Base-by-base conservation (phyloP, 495 filamentous ascomycete genomes). In the Penicillium waksmanii region DNA sequence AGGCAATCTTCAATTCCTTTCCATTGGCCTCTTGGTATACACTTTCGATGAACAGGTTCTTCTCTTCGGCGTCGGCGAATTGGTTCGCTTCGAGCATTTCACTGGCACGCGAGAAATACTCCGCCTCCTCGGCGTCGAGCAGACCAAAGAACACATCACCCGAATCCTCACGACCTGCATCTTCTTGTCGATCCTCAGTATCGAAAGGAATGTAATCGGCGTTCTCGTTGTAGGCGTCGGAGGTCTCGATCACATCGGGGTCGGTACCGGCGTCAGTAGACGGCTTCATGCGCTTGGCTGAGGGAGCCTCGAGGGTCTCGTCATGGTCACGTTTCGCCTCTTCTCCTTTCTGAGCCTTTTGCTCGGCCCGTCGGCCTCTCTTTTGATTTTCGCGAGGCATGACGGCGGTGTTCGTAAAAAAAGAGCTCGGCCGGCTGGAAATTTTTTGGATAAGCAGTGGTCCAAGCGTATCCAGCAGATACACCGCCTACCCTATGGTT, bases 1-100 rank as follows among this genome's bases (percentile, higher is more conserved):
- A 91, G 18, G 93, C 95, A 66, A 98, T 84, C 79, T 98, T 98
- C 72, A 98, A 79, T 68, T 98, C 95, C 73, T 97, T 97, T 47
- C 91, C 92, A 47, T 84, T 79, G 17, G 93, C 92, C 71, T 98
- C 95, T 57, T 80, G 76, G 72, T 89, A 97, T 47, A 97, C 89
- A 73, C 89, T 96, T 15, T 86, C 83, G 15, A 98, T 76, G 70
- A 97, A 97, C 53, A 96, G 68, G 34, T 79, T 70, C 55, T 89
- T 85, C 65, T 96, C 92, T 66, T 96, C 91, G 58, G 81, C 75
- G 38, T 86, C 85, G 23, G 78, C 81, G 73, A 98, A 98, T 66
- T 90, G 85, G 74, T 97, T 93, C 57, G 88, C 71, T 73, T 97
- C 93, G 42, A 98, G 86, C 73, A 96, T 79, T 65, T 96, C 87